A percentile compares a stretch with the other conserved stretches of the same genome.
These are phyloP conservation scores for Paraphaeosphaeria sporulosa DNA, from an alignment of 2,329 filamentous ascomycete genomes.

Conservation along the genomic window DNA sequence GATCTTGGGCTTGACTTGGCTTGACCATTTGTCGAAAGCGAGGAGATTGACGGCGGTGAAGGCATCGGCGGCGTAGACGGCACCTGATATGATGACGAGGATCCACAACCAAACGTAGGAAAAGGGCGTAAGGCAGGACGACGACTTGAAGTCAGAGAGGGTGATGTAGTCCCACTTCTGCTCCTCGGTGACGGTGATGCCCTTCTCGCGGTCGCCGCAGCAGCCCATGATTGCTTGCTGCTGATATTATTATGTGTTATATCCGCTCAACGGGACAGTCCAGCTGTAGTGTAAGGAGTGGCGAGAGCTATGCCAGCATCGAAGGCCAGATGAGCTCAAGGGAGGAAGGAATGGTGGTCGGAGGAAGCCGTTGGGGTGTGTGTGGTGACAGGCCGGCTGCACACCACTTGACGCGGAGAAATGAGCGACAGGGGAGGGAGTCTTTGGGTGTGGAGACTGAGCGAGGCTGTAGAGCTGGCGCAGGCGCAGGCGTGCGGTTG, in stretches of 20 bases:
- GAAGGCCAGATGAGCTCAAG: constrained; percentile 22
- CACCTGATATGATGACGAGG: constrained; percentile 77
- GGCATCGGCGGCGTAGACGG: constrained; percentile 88
- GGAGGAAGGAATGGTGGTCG: constrained; percentile 19
- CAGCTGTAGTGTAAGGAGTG: constrained; percentile 48
- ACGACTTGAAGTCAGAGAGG: constrained; percentile 80
- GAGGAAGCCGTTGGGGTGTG: constrained; percentile 16
- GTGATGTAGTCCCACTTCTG: constrained; percentile 87
- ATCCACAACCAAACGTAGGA: constrained; percentile 88
- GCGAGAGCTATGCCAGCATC: constrained; percentile 37
- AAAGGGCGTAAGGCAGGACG: constrained; percentile 76
- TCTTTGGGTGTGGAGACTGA: constrained; percentile 27
- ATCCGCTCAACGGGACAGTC: constrained; percentile 49
- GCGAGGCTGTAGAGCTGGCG: constrained; percentile 19
- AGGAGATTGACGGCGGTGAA: constrained; percentile 94
- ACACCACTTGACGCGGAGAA: constrained; percentile 41
- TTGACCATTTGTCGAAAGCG: constrained; percentile 88
- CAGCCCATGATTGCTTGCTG: constrained; percentile 39
- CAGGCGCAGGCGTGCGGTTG: constrained; percentile 19
- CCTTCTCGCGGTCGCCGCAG: constrained; percentile 50
- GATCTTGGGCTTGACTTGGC: constrained; percentile 79
- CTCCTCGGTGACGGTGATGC: constrained; percentile 51
- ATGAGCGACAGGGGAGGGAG: constrained; percentile 35
- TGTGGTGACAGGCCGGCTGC: constrained; percentile 50
- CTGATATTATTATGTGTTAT: constrained; percentile 40